Percentiles rank a stretch among this genome's conserved stretches.
These are phyloP conservation scores for Raphidocelis subcapitata DNA, from an alignment of 139 green algal species.

Conservation along the genomic window DNA sequence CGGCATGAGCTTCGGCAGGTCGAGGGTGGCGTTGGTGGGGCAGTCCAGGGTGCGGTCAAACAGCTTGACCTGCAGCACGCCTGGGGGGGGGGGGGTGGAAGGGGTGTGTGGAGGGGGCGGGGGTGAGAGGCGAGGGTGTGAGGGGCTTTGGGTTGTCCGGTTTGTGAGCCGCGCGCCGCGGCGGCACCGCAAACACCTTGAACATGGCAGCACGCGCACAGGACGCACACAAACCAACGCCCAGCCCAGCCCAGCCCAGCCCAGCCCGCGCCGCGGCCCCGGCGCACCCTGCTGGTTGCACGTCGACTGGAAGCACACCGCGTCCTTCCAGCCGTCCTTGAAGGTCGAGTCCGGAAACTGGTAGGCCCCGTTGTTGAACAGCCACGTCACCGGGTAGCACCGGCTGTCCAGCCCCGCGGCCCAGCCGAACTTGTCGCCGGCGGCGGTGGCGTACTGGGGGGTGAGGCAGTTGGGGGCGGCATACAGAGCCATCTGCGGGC, in stretches of 20 bases:
- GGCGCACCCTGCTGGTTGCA: constrained; percentile 1
- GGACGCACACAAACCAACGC: too few relatives aligned
- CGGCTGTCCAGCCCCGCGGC: constrained; percentile 17
- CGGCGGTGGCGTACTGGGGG: constrained; percentile 6
- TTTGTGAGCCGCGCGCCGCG: too few relatives aligned
- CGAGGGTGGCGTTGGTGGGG: constrained; percentile 22
- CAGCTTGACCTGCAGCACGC: constrained; percentile 24
- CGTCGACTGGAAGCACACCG: constrained; percentile 24
- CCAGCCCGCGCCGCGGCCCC: too few relatives aligned
- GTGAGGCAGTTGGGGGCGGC: constrained; percentile 18
- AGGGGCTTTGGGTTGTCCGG: too few relatives aligned
- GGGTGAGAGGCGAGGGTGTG: too few relatives aligned
- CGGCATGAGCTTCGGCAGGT: constrained; percentile 25
- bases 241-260: too few relatives aligned
- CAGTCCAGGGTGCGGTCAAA: constrained; percentile 27
- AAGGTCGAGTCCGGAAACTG: constrained; percentile 28
- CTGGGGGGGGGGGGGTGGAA: not conserved
- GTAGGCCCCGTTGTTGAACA: constrained; percentile 33
- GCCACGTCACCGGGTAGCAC: constrained; percentile 35
- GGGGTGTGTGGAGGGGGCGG: too few relatives aligned
- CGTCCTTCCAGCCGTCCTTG: constrained; percentile 29
- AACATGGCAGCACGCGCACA: too few relatives aligned
- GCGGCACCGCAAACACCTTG: too few relatives aligned
- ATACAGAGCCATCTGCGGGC: constrained; percentile 14
- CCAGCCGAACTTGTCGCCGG: constrained; percentile 43